Conservation (phyloP, 345 rosid species). For the Populus pruinosa region DNA sequence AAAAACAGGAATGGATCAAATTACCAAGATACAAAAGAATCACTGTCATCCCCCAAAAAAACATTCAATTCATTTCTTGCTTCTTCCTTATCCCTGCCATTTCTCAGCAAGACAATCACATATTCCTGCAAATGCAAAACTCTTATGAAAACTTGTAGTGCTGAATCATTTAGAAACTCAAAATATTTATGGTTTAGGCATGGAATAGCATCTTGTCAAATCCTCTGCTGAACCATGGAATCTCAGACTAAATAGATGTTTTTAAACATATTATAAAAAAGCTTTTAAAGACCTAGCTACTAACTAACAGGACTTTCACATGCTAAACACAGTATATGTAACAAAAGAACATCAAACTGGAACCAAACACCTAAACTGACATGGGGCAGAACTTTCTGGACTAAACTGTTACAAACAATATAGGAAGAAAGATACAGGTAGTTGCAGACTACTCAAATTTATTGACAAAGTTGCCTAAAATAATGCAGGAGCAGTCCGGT, state of each 20-base stretch:
- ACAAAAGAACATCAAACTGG: background rate
- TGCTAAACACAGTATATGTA: background rate
- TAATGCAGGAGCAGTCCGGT: background rate
- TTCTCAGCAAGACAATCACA: conserved; percentile 79
- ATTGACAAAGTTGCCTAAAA: background rate
- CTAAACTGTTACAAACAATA: background rate
- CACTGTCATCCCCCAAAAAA: conserved; percentile 89
- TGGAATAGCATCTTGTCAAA: background rate
- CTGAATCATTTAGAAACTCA: background rate
- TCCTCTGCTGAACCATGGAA: background rate
- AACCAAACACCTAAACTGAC: background rate
- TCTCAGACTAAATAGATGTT: background rate
- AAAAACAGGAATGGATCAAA: conserved; percentile 7
- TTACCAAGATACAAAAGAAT: conserved; percentile 84
- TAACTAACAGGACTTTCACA: background rate
- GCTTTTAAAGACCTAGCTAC: background rate
- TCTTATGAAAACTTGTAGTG: background rate
- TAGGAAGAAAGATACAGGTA: background rate
- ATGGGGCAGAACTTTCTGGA: background rate
- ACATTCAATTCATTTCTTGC: conserved; percentile 81
- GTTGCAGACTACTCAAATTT: background rate
- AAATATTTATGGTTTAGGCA: background rate
- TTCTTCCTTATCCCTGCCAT: conserved; percentile 83
- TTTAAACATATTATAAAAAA: background rate
- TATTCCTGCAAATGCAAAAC: conserved; percentile 62